These are phyloP conservation scores for Penicillium atrosanguineum DNA, from an alignment of 495 filamentous ascomycete genomes.

Conservation along the genomic window DNA sequence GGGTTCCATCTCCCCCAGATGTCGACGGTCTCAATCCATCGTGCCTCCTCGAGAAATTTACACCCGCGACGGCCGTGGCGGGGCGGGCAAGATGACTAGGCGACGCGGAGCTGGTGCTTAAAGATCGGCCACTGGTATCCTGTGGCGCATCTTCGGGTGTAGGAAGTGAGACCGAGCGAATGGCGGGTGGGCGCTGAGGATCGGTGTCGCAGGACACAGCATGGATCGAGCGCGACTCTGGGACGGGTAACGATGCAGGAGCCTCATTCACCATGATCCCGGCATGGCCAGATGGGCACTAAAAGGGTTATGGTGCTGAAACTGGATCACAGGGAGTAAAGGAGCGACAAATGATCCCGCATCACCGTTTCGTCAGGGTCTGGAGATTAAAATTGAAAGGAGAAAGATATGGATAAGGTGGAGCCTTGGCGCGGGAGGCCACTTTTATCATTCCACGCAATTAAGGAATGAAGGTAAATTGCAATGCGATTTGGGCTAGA, in stretches of 20 bases:
- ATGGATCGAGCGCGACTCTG: slow-evolving; percentile 28
- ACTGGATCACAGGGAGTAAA: slow-evolving; percentile 3
- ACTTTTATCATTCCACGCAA: slow-evolving; percentile 7
- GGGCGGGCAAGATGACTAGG: slow-evolving; percentile 17
- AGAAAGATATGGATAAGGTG: slow-evolving; percentile 19
- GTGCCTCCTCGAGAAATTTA: slow-evolving; percentile 9
- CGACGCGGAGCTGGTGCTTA: slow-evolving; percentile 30
- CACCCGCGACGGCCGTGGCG: slow-evolving; percentile 13
- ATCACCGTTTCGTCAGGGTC: slow-evolving; percentile 22
- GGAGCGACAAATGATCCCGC: slow-evolving; percentile 10
- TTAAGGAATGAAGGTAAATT: slow-evolving; percentile 1
- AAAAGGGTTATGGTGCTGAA: slow-evolving; percentile 3
- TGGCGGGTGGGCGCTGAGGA: slow-evolving; percentile 22
- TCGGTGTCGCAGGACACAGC: slow-evolving; percentile 30
- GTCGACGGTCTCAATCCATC: slow-evolving; percentile 13
- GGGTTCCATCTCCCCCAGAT: slow-evolving; percentile 9
- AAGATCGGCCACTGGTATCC: slow-evolving; percentile 27
- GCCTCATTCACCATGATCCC: slow-evolving; percentile 41
- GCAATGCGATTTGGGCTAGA: background rate
- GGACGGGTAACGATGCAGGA: slow-evolving; percentile 34
- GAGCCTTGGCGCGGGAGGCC: slow-evolving; percentile 19
- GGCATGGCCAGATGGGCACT: slow-evolving; percentile 30
- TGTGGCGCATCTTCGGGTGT: slow-evolving; percentile 23
- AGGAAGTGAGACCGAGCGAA: slow-evolving; percentile 32
- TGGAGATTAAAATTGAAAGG: slow-evolving; percentile 22